A percentile compares a stretch with the other conserved stretches of the same genome.
These are phyloP conservation scores for Osmozyma mogii DNA, from an alignment of 805 yeast species.

Conservation along the genomic window DNA sequence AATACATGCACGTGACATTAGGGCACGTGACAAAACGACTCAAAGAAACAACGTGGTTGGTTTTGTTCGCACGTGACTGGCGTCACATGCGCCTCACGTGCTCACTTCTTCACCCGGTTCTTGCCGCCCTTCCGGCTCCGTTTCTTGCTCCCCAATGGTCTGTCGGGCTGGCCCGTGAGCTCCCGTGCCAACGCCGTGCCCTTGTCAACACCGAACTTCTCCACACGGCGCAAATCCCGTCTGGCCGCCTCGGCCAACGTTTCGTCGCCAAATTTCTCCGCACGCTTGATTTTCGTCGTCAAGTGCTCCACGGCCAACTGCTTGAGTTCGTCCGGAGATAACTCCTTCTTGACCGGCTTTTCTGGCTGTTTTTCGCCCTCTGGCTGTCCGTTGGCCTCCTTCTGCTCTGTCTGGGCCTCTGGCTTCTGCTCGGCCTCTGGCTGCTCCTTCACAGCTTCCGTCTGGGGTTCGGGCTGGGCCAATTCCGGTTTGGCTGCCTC, in stretches of 20 bases:
- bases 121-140: too few species aligned
- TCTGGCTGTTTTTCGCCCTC: slow-evolving; percentile 12
- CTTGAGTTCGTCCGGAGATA: slow-evolving; percentile 65
- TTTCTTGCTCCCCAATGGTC: too few species aligned
- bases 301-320: slow-evolving; percentile 60
- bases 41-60: too few species aligned
- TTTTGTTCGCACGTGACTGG: too few species aligned
- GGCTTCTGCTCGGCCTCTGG: not conserved
- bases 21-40: too few species aligned
- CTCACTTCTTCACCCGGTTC: too few species aligned
- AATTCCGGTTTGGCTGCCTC: slow-evolving; percentile 1
- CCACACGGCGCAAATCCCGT: slow-evolving; percentile 60
- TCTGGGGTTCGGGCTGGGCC: slow-evolving; percentile 5
- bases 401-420: slow-evolving; percentile 6
- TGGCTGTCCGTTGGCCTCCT: slow-evolving; percentile 13
- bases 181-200: slow-evolving; percentile 62
- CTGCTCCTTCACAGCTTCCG: slow-evolving; percentile 9
- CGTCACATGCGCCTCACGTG: too few species aligned
- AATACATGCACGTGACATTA: too few species aligned
- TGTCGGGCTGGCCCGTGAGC: too few species aligned
- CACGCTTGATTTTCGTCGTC: slow-evolving; percentile 59
- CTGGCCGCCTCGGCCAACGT: slow-evolving; percentile 45
- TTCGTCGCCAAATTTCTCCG: slow-evolving; percentile 71
- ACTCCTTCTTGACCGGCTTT: slow-evolving; percentile 30
- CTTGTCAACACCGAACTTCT: slow-evolving; percentile 74